Base-by-base conservation (phyloP, 1,284 basidiomycete species). In the Rhizoctonia solani region DNA sequence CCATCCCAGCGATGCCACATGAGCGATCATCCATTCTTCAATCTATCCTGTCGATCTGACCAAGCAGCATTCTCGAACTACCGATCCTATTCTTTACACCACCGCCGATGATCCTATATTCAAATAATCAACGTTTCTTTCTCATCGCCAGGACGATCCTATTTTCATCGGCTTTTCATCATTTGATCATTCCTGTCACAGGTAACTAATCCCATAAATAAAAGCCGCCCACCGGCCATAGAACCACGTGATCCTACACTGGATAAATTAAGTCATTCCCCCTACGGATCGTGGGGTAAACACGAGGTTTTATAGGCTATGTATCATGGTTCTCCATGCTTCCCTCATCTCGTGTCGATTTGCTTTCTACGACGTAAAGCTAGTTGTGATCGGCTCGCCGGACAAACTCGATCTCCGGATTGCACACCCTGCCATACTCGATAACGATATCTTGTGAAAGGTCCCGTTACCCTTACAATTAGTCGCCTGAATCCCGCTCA, bases 241-340 rank as follows among this genome's bases (percentile, higher is more conserved):
- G 44, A 21, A 47, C 54, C 55, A 58, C 39, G 42, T 58, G 55
- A 58, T 41, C 34, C 54, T 55, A 55, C 4, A 37, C 44, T 19
- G 11, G 13, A 9, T 6, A 9, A 47, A 9, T 9, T 39, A 25
- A 9, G 34, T 41, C 27, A 42, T n/a, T 4, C 54, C 14, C 37
- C 54, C 5, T 23, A 41, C 32, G 21, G 4, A 37, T 25, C n/a
- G 37, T 42, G 34, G 19, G 34, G 37, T 34, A 13, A 29, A 27
- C 34, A 47, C 44, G 44, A 47, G 44, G 44, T n/a, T n/a, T n/a
- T n/a, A n/a, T n/a, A n/a, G n/a, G n/a, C n/a, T n/a, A n/a, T n/a
- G n/a, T n/a, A n/a, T n/a, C n/a, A n/a, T n/a, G n/a, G n/a, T n/a
- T n/a, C n/a, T n/a, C n/a, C n/a, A n/a, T n/a, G 21, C 14, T 5